phyloP scores from a whole-genome alignment of 441 rosid species.

The Brassica balearica region DNA sequence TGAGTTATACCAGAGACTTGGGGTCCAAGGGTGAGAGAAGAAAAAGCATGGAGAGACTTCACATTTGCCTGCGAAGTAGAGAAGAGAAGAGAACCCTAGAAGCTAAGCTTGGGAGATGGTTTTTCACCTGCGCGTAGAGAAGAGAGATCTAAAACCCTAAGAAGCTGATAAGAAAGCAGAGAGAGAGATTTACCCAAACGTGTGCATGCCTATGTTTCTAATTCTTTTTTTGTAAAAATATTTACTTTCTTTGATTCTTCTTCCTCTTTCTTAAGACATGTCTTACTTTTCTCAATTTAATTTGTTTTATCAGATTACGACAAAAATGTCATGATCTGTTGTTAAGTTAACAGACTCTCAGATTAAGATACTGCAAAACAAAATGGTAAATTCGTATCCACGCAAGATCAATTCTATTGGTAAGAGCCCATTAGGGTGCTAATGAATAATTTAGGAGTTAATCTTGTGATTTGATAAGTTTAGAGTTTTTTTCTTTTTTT shows the following conservation, averaged over 20 bases:
- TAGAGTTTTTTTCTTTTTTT: too few species aligned
- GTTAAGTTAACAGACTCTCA: too few species aligned
- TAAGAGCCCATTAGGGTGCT: too few species aligned
- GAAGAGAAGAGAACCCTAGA: too few species aligned
- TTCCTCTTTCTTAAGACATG: neutral
- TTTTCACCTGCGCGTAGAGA: neutral
- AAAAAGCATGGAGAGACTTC: slow-evolving; percentile 80
- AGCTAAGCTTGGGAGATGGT: neutral
- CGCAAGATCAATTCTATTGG: too few species aligned
- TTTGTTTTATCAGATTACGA: neutral
- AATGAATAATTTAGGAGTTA: too few species aligned
- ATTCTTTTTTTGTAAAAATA: neutral
- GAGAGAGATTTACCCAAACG: slow-evolving; percentile 31
- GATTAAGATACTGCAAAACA: too few species aligned
- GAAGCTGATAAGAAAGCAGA: too few species aligned
- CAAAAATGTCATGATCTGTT: too few species aligned
- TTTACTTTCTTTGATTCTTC: neutral
- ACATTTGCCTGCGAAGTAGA: slow-evolving; percentile 51
- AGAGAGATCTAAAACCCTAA: slow-evolving; percentile 35
- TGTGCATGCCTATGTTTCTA: slow-evolving; percentile 37
- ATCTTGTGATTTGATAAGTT: too few species aligned
- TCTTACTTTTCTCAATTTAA: neutral
- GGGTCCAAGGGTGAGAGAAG: slow-evolving; percentile 50
- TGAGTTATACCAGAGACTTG: slow-evolving; percentile 39
- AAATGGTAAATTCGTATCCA: too few species aligned